Evolutionary conservation across 345 rosid genomes (phyloP).

Genomic region (Fremontodendron californicum): DNA sequence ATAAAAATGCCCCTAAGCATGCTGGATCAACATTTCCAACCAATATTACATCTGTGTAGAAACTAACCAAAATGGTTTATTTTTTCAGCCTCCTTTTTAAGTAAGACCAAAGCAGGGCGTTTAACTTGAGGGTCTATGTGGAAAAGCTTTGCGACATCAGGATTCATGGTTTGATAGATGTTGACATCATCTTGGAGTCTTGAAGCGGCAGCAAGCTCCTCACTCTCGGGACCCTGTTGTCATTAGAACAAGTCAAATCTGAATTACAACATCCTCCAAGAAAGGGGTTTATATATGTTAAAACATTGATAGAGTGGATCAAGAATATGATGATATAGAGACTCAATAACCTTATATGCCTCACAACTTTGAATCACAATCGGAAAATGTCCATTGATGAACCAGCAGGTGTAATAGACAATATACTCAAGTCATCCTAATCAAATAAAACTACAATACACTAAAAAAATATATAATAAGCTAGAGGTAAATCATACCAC

Average conservation of each 20-base stretch:
- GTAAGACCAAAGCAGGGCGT: constrained; percentile 78
- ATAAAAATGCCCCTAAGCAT: constrained; percentile 9
- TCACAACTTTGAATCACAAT: neutral
- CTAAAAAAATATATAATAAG: neutral
- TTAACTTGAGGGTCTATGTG: constrained; percentile 68
- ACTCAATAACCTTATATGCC: neutral
- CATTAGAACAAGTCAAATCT: neutral
- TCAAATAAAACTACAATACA: neutral
- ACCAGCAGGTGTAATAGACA: neutral
- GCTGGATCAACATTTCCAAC: constrained; percentile 3
- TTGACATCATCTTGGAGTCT: constrained; percentile 82
- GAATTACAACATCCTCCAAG: neutral
- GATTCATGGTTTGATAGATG: constrained; percentile 81
- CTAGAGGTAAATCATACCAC: constrained; percentile 46
- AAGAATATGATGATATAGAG: neutral
- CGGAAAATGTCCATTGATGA: neutral
- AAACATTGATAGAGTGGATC: neutral
- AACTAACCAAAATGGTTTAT: constrained; percentile 72
- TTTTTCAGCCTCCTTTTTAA: constrained; percentile 85
- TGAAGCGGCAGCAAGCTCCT: constrained; percentile 81
- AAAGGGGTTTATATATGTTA: neutral
- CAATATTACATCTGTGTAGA: neutral
- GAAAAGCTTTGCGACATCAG: constrained; percentile 94
- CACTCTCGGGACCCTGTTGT: constrained; percentile 71
- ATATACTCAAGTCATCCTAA: neutral